Percentiles rank a stretch among this genome's conserved stretches.
Evolutionary conservation across 164 flowering plant genomes (phyloP).

Genomic region (Tinospora cordifolia): DNA sequence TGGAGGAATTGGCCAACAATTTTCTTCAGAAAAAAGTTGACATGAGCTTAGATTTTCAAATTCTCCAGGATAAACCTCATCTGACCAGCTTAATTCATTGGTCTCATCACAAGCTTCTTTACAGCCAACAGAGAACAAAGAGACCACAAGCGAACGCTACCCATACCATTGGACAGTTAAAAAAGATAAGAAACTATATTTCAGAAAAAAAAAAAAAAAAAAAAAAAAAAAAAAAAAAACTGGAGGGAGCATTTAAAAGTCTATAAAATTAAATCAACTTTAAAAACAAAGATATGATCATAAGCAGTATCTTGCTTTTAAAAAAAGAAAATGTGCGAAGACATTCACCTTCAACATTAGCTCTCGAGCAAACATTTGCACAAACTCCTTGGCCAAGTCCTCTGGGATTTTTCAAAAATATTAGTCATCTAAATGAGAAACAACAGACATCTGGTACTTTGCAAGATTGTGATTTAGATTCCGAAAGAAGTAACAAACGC

Average conservation of each 20-base stretch:
- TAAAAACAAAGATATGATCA: neutral
- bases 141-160: constrained; percentile 60
- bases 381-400: constrained; percentile 55
- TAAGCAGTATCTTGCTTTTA: neutral
- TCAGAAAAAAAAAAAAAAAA: neutral
- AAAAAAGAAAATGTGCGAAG: neutral
- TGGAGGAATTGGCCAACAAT: constrained; percentile 35
- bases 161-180: constrained; percentile 6
- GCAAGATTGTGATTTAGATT: neutral
- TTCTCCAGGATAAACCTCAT: constrained; percentile 74
- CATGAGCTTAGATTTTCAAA: constrained; percentile 42
- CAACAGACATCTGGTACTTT: neutral
- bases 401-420: constrained; percentile 35
- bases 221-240: neutral
- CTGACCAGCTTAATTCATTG: constrained; percentile 36
- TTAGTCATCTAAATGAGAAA: neutral
- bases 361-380: constrained; percentile 61
- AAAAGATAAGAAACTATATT: constrained; percentile 2
- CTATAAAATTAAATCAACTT: too few species aligned
- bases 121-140: constrained; percentile 38
- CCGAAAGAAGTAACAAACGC: neutral
- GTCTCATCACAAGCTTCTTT: constrained; percentile 22
- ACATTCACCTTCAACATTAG: constrained; percentile 50
- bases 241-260: neutral
- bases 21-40: constrained; percentile 36